Evolutionary conservation across 2,329 filamentous ascomycete genomes (phyloP).

Genomic region (Ophiostoma sp.): DNA sequence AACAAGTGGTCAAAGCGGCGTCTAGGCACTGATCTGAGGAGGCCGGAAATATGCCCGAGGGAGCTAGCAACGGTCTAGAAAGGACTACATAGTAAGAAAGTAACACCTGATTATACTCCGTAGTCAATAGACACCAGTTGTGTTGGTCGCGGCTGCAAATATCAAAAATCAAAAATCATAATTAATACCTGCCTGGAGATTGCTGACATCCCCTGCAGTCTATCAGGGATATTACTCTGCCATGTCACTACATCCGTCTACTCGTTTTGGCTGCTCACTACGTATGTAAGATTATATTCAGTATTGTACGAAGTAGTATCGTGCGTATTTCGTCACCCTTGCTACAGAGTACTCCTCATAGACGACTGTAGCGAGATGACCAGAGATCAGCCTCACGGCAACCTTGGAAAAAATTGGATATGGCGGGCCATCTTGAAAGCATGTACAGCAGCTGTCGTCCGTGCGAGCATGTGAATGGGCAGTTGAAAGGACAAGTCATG

Average conservation of each 20-base stretch:
- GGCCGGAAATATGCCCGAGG: too few species aligned
- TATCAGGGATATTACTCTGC: neutral
- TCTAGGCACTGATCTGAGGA: too few species aligned
- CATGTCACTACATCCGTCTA: neutral
- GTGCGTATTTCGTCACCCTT: neutral
- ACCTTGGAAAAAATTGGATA: neutral
- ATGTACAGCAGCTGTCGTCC: neutral
- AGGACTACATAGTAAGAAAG: too few species aligned
- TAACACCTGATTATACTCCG: too few species aligned
- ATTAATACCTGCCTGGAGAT: neutral
- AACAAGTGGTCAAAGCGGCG: too few species aligned
- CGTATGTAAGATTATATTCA: neutral
- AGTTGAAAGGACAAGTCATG: neutral
- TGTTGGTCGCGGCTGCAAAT: neutral
- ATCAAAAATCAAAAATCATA: neutral
- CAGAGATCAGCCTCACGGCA: slow-evolving; percentile 1
- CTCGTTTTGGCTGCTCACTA: neutral
- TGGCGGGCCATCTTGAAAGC: neutral
- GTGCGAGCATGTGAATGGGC: too few species aligned
- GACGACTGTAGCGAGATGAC: neutral
- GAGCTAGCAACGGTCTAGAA: too few species aligned
- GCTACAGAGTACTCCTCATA: neutral
- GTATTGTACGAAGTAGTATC: neutral
- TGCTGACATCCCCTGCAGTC: neutral
- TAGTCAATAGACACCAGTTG: too few species aligned